These are phyloP conservation scores for Trichoderma endophyticum DNA, from an alignment of 2,329 filamentous ascomycete species.

Conservation along the genomic window DNA sequence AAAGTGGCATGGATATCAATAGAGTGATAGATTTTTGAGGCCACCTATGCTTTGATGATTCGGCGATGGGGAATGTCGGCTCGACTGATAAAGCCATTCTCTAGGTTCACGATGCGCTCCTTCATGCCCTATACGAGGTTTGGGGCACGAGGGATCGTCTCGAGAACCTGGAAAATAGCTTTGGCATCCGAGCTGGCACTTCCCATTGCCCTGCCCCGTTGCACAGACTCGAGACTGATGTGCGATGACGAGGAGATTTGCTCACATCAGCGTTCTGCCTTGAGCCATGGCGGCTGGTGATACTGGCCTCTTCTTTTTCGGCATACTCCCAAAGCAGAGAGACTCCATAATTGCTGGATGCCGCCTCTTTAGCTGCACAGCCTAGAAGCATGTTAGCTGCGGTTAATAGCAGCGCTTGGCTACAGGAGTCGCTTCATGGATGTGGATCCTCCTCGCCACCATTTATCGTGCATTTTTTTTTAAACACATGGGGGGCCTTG, in stretches of 20 bases:
- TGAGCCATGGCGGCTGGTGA: neutral
- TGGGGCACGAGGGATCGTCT: neutral
- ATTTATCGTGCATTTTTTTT: neutral
- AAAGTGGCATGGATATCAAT: neutral
- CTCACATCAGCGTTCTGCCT: neutral
- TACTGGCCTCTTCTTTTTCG: neutral
- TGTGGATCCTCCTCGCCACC: conserved; percentile 12
- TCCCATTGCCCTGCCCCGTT: neutral
- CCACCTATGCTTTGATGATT: neutral
- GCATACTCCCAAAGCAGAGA: neutral
- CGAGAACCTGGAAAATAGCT: neutral
- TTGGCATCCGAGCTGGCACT: neutral
- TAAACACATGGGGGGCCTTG: neutral
- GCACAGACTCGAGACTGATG: neutral
- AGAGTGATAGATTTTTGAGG: neutral
- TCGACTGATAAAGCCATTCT: neutral
- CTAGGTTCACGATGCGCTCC: neutral
- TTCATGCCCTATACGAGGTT: neutral
- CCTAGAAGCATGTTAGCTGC: neutral
- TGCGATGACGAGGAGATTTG: neutral
- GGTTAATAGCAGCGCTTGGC: neutral
- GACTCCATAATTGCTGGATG: neutral
- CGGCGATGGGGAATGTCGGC: neutral
- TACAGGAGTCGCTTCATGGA: neutral
- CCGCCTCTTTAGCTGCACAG: neutral